Conservation (phyloP, 2,329 filamentous ascomycete genomes). For the Cercospora berteroae region DNA sequence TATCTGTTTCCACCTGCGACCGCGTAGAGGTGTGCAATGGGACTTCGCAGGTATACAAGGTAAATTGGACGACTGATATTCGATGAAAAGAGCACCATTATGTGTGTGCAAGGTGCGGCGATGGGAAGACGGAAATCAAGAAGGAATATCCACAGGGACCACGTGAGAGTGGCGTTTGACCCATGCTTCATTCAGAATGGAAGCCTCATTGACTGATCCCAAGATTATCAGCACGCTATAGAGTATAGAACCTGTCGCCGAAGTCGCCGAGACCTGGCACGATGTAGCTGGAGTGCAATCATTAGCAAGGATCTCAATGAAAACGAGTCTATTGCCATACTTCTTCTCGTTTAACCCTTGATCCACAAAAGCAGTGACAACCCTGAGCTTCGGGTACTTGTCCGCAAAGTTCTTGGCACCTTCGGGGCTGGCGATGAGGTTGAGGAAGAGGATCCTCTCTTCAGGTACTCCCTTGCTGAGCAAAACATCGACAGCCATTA, state of each 20-base stretch:
- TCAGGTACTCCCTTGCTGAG: constrained; percentile 88
- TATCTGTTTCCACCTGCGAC: too few relatives aligned
- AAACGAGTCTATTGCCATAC: constrained; percentile 55
- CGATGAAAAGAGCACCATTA: neutral
- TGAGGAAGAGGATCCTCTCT: constrained; percentile 92
- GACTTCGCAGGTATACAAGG: too few relatives aligned
- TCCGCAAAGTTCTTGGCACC: constrained; percentile 86
- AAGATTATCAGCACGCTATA: constrained; percentile 39
- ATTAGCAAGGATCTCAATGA: constrained; percentile 35
- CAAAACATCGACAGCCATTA: constrained; percentile 93
- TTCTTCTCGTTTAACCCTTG: constrained; percentile 97
- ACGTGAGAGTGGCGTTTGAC: neutral
- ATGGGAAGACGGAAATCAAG: neutral
- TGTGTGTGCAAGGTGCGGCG: neutral
- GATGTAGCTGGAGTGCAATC: constrained; percentile 70
- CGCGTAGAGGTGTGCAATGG: too few relatives aligned
- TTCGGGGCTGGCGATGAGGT: constrained; percentile 94
- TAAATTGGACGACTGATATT: neutral
- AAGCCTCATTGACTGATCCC: neutral
- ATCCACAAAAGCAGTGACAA: constrained; percentile 95
- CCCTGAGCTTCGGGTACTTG: constrained; percentile 82
- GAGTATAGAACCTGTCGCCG: constrained; percentile 91
- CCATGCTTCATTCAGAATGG: neutral
- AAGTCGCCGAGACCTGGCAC: constrained; percentile 92
- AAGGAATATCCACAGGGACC: neutral